These are phyloP conservation scores for Hypoxylon sp. DNA, from an alignment of 2,329 filamentous ascomycete species.

Conservation along the genomic window DNA sequence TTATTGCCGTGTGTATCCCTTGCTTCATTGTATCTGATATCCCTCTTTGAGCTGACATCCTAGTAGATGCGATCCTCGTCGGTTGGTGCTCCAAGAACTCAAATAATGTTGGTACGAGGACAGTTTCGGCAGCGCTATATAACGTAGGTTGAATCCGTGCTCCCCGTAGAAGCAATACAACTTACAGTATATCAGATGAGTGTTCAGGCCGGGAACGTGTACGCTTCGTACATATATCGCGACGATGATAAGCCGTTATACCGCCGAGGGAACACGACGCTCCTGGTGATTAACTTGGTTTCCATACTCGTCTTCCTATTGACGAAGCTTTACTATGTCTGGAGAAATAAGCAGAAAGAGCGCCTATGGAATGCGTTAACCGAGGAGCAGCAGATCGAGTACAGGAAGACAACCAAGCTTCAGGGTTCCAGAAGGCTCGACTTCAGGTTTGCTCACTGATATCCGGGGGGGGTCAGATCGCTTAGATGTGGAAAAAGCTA, in stretches of 20 bases:
- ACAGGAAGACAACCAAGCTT: conserved; percentile 54
- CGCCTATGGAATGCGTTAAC: conserved; percentile 64
- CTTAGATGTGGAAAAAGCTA: no score
- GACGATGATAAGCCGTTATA: conserved; percentile 70
- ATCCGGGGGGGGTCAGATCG: no score
- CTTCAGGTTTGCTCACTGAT: conserved; percentile 41
- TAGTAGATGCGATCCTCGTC: conserved; percentile 69
- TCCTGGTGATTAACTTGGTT: conserved; percentile 65
- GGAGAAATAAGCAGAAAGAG: conserved; percentile 64
- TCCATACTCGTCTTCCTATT: conserved; percentile 66
- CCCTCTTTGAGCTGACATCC: neutral
- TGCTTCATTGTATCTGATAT: neutral
- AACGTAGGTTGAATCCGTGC: conserved; percentile 57
- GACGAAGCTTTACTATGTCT: conserved; percentile 68
- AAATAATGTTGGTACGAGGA: conserved; percentile 71
- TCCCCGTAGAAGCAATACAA: neutral
- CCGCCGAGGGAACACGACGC: conserved; percentile 66
- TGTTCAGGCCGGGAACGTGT: conserved; percentile 56
- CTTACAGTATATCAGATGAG: conserved; percentile 51
- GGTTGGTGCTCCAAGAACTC: conserved; percentile 72
- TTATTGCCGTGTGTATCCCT: conserved; percentile 60
- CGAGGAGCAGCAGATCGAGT: conserved; percentile 63
- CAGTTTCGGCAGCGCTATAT: conserved; percentile 72
- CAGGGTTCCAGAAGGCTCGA: conserved; percentile 44
- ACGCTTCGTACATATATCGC: conserved; percentile 64